Percentiles rank a stretch among this genome's conserved stretches.
Conservation (phyloP, 1,139 yeast genomes). For the Petasospora fabianii region DNA sequence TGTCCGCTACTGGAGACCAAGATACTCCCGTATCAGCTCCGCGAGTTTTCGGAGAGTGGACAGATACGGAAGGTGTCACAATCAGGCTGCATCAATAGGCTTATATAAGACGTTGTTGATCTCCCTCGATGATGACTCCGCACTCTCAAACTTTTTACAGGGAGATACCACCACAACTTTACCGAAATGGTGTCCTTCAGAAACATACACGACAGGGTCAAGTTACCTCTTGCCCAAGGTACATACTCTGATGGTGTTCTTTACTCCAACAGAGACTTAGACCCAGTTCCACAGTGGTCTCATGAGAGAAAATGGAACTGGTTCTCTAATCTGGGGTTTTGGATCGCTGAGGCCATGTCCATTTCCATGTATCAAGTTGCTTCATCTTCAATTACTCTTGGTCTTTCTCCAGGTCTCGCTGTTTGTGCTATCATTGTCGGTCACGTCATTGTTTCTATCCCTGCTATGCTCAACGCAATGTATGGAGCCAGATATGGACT, state of each 20-base stretch:
- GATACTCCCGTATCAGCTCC: too few species aligned
- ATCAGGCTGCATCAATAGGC: too few species aligned
- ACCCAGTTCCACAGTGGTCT: constrained; percentile 25
- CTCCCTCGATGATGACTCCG: too few species aligned
- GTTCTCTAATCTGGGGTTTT: constrained; percentile 24
- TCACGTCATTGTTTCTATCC: constrained; percentile 31
- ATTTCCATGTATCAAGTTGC: constrained; percentile 29
- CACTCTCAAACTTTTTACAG: too few species aligned
- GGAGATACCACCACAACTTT: too few species aligned
- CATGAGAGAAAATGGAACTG: constrained; percentile 25
- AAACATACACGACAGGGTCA: constrained; percentile 10
- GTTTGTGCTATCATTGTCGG: constrained; percentile 30
- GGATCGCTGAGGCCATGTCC: constrained; percentile 27
- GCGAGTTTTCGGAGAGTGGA: too few species aligned
- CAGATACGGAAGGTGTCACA: too few species aligned
- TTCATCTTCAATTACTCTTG: constrained; percentile 26
- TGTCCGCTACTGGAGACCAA: too few species aligned
- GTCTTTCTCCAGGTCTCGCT: constrained; percentile 33
- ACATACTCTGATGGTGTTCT: constrained; percentile 23
- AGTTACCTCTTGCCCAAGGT: constrained; percentile 19
- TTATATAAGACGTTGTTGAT: too few species aligned
- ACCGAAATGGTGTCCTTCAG: constrained; percentile 7
- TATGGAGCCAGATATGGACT: constrained; percentile 33
- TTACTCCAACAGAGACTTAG: constrained; percentile 21
- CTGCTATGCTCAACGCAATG: constrained; percentile 32